These are phyloP conservation scores for Yamadazyma dendronema DNA, from an alignment of 1,139 yeast species.

Conservation along the genomic window DNA sequence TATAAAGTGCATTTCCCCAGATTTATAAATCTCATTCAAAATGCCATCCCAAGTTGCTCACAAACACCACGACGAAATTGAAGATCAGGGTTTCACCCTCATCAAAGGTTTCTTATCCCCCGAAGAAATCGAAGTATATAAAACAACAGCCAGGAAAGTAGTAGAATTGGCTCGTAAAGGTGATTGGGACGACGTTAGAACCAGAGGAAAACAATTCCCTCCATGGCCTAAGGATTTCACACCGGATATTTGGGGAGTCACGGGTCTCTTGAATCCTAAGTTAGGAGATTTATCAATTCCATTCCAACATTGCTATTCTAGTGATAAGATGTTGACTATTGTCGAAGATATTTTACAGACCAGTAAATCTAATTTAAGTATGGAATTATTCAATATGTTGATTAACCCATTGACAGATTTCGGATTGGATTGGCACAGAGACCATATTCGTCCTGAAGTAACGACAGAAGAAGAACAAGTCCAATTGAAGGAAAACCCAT, in stretches of 20 bases:
- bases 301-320: constrained; percentile 47
- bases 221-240: constrained; percentile 57
- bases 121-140: constrained; percentile 40
- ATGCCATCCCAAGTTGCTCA: constrained; percentile 16
- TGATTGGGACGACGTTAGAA: constrained; percentile 52
- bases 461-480: constrained; percentile 46
- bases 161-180: constrained; percentile 49
- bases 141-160: constrained; percentile 39
- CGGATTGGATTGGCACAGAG: constrained; percentile 59
- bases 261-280: constrained; percentile 52
- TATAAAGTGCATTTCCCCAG: too few relatives aligned
- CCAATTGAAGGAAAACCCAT: constrained; percentile 39
- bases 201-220: constrained; percentile 57
- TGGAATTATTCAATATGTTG: constrained; percentile 58
- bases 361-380: constrained; percentile 33
- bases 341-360: constrained; percentile 49
- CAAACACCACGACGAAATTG: constrained; percentile 34
- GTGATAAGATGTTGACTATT: constrained; percentile 39
- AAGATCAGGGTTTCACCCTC: constrained; percentile 44
- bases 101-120: constrained; percentile 41
- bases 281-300: constrained; percentile 36
- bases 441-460: constrained; percentile 51
- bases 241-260: constrained; percentile 59
- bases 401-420: constrained; percentile 57
- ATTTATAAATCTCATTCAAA: too few relatives aligned